Conservation (phyloP, 805 yeast genomes). For the Cyberlindnera suaveolens region DNA sequence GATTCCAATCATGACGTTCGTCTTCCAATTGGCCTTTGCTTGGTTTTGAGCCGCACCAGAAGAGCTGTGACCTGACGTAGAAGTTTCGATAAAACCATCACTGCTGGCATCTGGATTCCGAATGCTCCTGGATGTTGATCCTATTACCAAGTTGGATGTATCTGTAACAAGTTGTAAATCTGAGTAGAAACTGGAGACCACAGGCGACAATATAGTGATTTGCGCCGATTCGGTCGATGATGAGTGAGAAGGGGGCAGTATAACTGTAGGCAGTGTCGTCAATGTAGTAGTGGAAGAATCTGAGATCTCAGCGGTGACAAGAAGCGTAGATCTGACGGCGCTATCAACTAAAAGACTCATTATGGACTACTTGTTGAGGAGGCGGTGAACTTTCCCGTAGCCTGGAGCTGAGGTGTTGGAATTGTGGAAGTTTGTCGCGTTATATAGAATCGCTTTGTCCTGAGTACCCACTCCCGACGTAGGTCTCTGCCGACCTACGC, state of each 20-base stretch:
- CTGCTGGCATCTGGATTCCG: not conserved
- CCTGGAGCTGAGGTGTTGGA: not conserved
- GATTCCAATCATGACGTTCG: not conserved
- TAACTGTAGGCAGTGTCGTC: conserved; percentile 4
- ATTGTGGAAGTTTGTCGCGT: no score
- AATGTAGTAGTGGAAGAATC: conserved; percentile 1
- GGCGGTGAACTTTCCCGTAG: not conserved
- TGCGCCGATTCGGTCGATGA: conserved; percentile 2
- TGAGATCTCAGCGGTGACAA: conserved; percentile 8
- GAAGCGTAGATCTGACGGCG: conserved; percentile 2
- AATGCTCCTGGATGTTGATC: not conserved
- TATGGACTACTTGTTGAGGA: not conserved
- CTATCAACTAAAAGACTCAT: conserved; percentile 5
- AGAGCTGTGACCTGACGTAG: not conserved
- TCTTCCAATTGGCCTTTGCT: not conserved
- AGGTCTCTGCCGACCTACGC: no score
- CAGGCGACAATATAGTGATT: conserved; percentile 1
- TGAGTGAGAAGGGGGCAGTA: conserved; percentile 2
- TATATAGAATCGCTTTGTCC: no score
- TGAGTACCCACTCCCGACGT: no score
- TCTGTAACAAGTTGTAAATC: conserved; percentile 17
- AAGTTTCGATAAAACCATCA: not conserved
- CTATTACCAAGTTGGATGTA: conserved; percentile 4
- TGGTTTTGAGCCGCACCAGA: not conserved
- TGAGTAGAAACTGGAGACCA: conserved; percentile 17